Percentiles rank a stretch among this genome's conserved stretches.
These are phyloP conservation scores for Limtongia smithiae DNA, from an alignment of 805 yeast genomes.

Conservation along the genomic window DNA sequence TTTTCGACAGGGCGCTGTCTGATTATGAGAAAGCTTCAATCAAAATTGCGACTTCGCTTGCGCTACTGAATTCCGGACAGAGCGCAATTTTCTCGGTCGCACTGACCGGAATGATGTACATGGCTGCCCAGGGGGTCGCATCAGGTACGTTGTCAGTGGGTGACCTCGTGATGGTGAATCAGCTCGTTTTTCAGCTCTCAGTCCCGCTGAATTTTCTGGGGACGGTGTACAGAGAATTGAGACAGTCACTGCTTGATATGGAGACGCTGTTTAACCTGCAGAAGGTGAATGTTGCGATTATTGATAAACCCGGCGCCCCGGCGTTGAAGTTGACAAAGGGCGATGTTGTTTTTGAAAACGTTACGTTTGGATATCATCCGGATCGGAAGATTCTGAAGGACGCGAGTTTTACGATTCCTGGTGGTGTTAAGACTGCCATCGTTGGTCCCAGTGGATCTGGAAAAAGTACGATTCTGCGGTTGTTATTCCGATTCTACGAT, in stretches of 20 bases:
- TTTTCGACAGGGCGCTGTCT: constrained; percentile 70
- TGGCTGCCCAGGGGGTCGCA: constrained; percentile 87
- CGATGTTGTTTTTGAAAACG: constrained; percentile 84
- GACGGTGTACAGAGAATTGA: constrained; percentile 89
- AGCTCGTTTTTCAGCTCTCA: constrained; percentile 89
- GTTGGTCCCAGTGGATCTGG: constrained; percentile 98
- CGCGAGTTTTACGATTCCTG: constrained; percentile 80
- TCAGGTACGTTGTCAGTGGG: constrained; percentile 83
- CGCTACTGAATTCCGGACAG: constrained; percentile 74
- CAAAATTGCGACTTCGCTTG: constrained; percentile 73
- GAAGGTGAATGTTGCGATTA: constrained; percentile 63
- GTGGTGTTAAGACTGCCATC: constrained; percentile 86
- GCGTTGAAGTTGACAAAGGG: constrained; percentile 63
- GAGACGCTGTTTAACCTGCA: constrained; percentile 87
- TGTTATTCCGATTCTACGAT: constrained; percentile 88
- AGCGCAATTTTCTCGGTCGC: constrained; percentile 79
- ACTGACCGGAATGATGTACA: constrained; percentile 93
- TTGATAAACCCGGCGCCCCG: constrained; percentile 59
- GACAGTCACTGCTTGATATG: constrained; percentile 92
- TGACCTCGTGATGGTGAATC: constrained; percentile 90
- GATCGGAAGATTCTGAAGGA: constrained; percentile 80
- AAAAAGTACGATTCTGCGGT: constrained; percentile 79
- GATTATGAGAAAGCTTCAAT: constrained; percentile 68
- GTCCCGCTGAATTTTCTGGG: constrained; percentile 94
- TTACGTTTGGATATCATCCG: constrained; percentile 86